These are phyloP conservation scores for Asterochloris sp. DNA, from an alignment of 139 green algal species.

Conservation along the genomic window DNA sequence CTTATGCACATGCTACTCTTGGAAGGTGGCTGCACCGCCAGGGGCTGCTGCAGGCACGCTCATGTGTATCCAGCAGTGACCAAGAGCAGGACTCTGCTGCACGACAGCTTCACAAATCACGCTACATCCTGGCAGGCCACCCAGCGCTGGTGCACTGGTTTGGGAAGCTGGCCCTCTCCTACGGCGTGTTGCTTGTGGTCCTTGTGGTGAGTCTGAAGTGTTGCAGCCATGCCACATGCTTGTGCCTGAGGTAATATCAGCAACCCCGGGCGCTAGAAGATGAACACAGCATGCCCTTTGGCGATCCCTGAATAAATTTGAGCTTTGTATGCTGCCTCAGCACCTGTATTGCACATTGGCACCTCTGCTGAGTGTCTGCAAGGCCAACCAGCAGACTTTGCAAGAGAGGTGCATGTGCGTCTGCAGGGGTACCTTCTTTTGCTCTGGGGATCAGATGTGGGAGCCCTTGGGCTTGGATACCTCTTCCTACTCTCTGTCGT, in stretches of 20 bases:
- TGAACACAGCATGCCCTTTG: neutral
- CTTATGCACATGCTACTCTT: conserved; percentile 23
- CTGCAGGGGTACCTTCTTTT: conserved; percentile 34
- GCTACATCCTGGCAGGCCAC: neutral
- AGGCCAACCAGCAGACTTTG: neutral
- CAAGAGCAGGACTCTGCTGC: too few species aligned
- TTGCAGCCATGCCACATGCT: too few species aligned
- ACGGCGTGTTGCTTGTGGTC: conserved; percentile 19
- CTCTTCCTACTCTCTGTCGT: conserved; percentile 20
- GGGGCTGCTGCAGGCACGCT: neutral
- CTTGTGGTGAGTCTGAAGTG: conserved; percentile 15
- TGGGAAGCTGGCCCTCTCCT: conserved; percentile 15
- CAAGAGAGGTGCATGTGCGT: neutral
- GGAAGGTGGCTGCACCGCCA: neutral
- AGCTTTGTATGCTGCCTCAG: neutral
- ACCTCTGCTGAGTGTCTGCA: neutral
- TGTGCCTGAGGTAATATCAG: too few species aligned
- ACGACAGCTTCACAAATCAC: neutral
- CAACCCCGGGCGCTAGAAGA: neutral
- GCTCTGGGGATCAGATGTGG: conserved; percentile 16
- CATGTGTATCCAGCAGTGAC: too few species aligned
- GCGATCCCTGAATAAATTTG: neutral
- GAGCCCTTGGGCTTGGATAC: conserved; percentile 35
- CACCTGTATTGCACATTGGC: neutral
- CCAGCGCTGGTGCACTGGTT: neutral